A percentile compares a stretch with the other conserved stretches of the same genome.
These are phyloP conservation scores for Elsinoe perseae DNA, from an alignment of 2,329 filamentous ascomycete species.

Conservation along the genomic window DNA sequence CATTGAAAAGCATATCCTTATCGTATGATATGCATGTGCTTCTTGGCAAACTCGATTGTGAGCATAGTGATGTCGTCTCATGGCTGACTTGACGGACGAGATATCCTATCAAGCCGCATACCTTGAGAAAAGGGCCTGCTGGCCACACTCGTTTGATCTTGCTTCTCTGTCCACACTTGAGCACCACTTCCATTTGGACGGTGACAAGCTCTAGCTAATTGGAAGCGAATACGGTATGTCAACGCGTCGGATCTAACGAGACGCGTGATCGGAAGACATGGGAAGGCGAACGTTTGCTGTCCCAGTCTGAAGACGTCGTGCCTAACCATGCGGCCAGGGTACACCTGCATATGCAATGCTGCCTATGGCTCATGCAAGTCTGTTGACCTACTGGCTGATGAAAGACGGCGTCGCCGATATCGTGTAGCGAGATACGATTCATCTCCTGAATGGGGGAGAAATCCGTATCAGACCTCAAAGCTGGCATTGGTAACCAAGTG, in stretches of 20 bases:
- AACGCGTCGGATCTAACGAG: neutral
- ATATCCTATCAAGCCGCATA: neutral
- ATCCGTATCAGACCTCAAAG: neutral
- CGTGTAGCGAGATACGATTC: neutral
- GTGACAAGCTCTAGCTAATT: constrained; percentile 37
- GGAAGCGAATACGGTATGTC: constrained; percentile 25
- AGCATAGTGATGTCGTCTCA: constrained; percentile 1
- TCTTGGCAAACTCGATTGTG: neutral
- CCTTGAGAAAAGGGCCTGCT: constrained; percentile 4
- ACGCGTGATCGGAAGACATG: neutral
- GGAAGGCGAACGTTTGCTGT: neutral
- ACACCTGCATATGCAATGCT: neutral
- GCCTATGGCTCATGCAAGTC: neutral
- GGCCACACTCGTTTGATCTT: constrained; percentile 19
- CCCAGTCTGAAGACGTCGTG: constrained; percentile 1
- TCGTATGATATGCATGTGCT: neutral
- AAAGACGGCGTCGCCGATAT: neutral
- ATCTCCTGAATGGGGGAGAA: neutral
- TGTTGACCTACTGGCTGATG: neutral
- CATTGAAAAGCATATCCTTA: no score
- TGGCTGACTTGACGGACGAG: neutral
- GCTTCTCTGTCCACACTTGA: constrained; percentile 39
- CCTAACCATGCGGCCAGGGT: neutral
- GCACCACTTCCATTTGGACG: constrained; percentile 30
- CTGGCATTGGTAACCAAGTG: no score